Evolutionary conservation across 805 yeast genomes (phyloP), one percentile per base, ranked within the genome.

Genomic region (Yarrowia divulgata): DNA sequence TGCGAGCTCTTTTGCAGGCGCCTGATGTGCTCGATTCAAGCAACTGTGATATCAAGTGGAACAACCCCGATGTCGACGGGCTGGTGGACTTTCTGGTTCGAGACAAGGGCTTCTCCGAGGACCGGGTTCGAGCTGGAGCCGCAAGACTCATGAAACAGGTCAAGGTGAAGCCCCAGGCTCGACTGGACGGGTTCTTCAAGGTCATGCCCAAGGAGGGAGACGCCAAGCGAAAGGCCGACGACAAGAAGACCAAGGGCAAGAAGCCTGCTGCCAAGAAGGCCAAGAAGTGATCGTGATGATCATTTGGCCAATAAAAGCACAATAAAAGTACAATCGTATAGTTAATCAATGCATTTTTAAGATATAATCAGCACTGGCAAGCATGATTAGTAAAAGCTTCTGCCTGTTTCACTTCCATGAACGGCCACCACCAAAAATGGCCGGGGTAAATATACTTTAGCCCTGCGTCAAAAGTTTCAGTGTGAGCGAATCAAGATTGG

Each of bases 21-120:
- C 98, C 99, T 0, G 98, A 94, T 37, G 91, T 93, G 3, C 76
- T 82, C 42, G 83, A 85, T 45, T 88, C 90, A 1, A 79, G 81
- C 1, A 88, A 87, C 0, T 81, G 91, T 10, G 85, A 85, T 2
- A 77, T 95, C 74, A 92, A 93, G 77, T 95, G 98, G 98, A 79
- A 77, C 2, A 93, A 90, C 70, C 99, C 99, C 0, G 90, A 95
- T 75, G 85, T 89, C 54, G 94, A 90, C 8, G 97, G 91, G 0
- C 82, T 95, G 67, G 82, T 93, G 19, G 87, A 92, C 50, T 94
- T 85, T 73, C 85, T 95, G 88, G 97, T 92, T 42, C 85, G 83
- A 66, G 90, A 92, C 70, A 93, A 94, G 77, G 97, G 97, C 0
- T 95, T 95, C 79, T 90, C 88, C 72, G 99, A 95, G 76, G 98